Evolutionary conservation across 768 basidiomycete species (phyloP).

Genomic region (Rhodotorula kratochvilovae): DNA sequence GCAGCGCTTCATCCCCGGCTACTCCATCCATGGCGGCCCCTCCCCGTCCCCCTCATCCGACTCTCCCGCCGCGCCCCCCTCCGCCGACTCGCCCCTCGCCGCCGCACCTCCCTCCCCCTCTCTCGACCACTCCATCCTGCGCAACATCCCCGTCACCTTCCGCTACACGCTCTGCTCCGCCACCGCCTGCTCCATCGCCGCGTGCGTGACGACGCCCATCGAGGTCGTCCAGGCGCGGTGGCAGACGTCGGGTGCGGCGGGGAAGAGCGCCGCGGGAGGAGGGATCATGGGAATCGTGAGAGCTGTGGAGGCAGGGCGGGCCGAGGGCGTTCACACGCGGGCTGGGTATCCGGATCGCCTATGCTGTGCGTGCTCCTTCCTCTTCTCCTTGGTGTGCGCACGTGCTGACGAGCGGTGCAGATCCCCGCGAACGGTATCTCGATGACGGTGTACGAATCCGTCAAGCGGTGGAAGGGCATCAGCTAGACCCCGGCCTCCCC

Average conservation of each 20-base stretch:
- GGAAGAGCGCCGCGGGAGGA: background rate
- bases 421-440: slow-evolving; percentile 39
- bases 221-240: slow-evolving; percentile 41
- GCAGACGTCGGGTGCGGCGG: slow-evolving; percentile 39
- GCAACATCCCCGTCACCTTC: slow-evolving; percentile 26
- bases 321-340: slow-evolving; percentile 36
- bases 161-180: slow-evolving; percentile 40
- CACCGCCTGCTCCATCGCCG: slow-evolving; percentile 29
- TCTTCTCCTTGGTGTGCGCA: background rate
- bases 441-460: slow-evolving; percentile 39
- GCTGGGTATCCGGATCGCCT: slow-evolving; percentile 35
- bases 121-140: background rate
- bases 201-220: slow-evolving; percentile 35
- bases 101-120: background rate
- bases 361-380: slow-evolving; percentile 32
- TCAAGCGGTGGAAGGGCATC: slow-evolving; percentile 37
- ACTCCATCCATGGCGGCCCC: slow-evolving; percentile 18
- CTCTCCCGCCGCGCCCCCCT: background rate
- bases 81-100: background rate
- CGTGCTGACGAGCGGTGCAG: background rate
- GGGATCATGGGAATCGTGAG: slow-evolving; percentile 32
- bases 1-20: slow-evolving; percentile 37
- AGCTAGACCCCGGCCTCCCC: background rate
- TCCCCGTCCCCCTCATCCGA: background rate
- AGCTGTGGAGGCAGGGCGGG: slow-evolving; percentile 31